These are phyloP conservation scores for Cyberlindnera euphorbiae DNA, from an alignment of 805 yeast genomes.

Conservation along the genomic window DNA sequence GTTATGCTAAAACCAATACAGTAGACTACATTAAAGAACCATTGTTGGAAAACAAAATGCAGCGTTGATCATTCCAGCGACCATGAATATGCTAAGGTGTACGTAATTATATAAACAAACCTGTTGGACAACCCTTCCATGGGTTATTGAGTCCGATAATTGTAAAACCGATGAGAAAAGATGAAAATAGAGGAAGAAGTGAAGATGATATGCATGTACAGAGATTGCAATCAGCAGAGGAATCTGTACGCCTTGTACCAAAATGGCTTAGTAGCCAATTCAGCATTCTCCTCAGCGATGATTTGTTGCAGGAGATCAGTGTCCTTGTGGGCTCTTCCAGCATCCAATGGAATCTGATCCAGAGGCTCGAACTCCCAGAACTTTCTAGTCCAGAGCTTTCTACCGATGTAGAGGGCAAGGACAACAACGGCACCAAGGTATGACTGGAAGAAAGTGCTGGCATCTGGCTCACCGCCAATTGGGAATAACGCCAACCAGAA, in stretches of 20 bases:
- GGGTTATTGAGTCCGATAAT: too few species aligned
- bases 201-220: not conserved
- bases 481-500: slow-evolving; percentile 47
- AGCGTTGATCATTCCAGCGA: slow-evolving; percentile 5
- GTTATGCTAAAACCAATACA: too few species aligned
- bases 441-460: slow-evolving; percentile 34
- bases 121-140: too few species aligned
- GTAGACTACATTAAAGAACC: not conserved
- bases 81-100: slow-evolving; percentile 4
- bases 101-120: not conserved
- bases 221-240: slow-evolving; percentile 41
- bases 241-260: slow-evolving; percentile 47
- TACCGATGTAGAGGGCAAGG: slow-evolving; percentile 33
- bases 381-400: slow-evolving; percentile 40
- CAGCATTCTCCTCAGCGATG: slow-evolving; percentile 51
- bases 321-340: slow-evolving; percentile 60
- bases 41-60: too few species aligned
- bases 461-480: slow-evolving; percentile 31
- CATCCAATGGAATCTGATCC: slow-evolving; percentile 51
- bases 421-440: slow-evolving; percentile 41
- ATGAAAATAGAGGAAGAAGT: not conserved
- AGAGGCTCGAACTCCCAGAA: slow-evolving; percentile 39
- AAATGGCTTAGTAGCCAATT: slow-evolving; percentile 39
- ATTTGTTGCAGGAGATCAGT: slow-evolving; percentile 52
- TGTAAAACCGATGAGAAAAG: not conserved